Evolutionary conservation across 371 early-diverging fungal genomes (phyloP), one percentile per base, ranked within the genome.

Genomic region (Actinomortierella ambigua): DNA sequence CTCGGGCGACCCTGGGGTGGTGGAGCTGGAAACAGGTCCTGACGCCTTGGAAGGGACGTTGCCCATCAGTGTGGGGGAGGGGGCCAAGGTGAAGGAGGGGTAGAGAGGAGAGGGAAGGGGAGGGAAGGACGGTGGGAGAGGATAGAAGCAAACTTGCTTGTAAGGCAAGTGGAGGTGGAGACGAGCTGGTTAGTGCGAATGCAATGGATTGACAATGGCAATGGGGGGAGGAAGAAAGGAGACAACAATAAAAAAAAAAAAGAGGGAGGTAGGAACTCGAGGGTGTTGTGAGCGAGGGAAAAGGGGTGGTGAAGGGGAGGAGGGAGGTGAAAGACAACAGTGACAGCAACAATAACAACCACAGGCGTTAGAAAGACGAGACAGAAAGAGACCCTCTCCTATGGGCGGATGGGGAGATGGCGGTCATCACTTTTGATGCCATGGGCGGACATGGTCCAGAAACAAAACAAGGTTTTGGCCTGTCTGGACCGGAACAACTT

Each of bases 1-100:
- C 34, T 34, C 34, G 11, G 34, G 34, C 34, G 34, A 34, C 34
- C 34, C 34, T 6, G 34, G 34, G 51, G 27, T 4, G 11, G 34
- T 34, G 34, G 34, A 34, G 34, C 17, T 15, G 17, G 46, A 46
- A 13, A 28, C 24, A 8, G 51, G 29, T 18, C 41, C 23, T 6
- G 53, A 61, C 20, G 48, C 52, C 41, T 70, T 70, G 53, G 70
- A 70, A 43, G 66, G 47, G 51, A 55, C 63, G 65, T 61, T 65
- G 50, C 65, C 71, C 65, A 62, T 70, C 57, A 44, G 54, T 20
- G 18, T 40, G 24, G 34, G 24, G 15, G 22, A 18, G 27, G 24
- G 47, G 22, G 55, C 50, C 23, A 15, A 39, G 24, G 42, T 50
- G 22, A n/a, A n/a, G 51, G 17, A 20, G 44, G 28, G 41, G 18